Conservation (phyloP, 2,329 filamentous ascomycete genomes). For the Cladorrhinum sp. region DNA sequence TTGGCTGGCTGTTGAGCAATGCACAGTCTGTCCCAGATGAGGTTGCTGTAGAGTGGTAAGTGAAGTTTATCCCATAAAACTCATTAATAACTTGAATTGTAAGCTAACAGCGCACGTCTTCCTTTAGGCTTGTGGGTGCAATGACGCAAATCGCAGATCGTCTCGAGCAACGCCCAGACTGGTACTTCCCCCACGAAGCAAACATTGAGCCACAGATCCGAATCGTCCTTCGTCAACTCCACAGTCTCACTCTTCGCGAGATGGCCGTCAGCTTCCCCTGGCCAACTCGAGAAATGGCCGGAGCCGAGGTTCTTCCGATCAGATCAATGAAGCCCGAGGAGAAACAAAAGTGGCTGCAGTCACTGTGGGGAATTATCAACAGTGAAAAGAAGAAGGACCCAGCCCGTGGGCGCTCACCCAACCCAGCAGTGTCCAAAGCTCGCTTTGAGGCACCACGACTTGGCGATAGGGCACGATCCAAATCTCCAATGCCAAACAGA, state of each 20-base stretch:
- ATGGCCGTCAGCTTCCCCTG: constrained; percentile 39
- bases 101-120: not conserved
- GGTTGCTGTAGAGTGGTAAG: constrained; percentile 33
- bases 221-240: constrained; percentile 34
- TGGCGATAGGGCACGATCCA: not conserved
- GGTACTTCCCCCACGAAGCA: constrained; percentile 30
- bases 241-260: constrained; percentile 32
- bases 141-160: constrained; percentile 35
- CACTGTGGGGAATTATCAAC: constrained; percentile 31
- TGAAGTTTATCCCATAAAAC: not conserved
- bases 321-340: constrained; percentile 37
- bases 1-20: constrained; percentile 36
- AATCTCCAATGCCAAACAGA: not conserved
- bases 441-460: constrained; percentile 21
- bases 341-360: constrained; percentile 35
- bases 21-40: constrained; percentile 33
- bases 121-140: constrained; percentile 31
- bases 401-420: constrained; percentile 1
- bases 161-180: constrained; percentile 32
- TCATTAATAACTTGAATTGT: not conserved
- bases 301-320: constrained; percentile 35
- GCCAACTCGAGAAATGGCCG: constrained; percentile 37
- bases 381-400: constrained; percentile 21
- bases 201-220: constrained; percentile 34
- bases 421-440: constrained; percentile 14